Evolutionary conservation across 768 basidiomycete species (phyloP).

Genomic region (Coprinopsis sp.): DNA sequence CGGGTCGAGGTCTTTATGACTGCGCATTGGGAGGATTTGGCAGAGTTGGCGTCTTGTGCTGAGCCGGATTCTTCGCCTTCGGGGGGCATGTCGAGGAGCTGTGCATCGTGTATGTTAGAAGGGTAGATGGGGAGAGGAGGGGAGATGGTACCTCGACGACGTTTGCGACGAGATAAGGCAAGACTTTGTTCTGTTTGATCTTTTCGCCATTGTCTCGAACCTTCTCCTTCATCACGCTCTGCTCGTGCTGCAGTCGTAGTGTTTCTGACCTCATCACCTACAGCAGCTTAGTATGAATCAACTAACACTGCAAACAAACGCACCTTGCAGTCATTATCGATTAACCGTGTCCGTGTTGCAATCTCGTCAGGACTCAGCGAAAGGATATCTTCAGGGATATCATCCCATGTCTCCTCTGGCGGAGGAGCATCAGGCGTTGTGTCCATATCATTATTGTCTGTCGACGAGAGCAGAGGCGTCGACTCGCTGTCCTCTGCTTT

Average conservation of each 20-base stretch:
- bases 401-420: conserved; percentile 77
- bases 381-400: conserved; percentile 87
- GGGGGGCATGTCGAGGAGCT: conserved; percentile 94
- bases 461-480: conserved; percentile 27
- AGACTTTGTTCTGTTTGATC: conserved; percentile 98
- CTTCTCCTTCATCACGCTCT: conserved; percentile 96
- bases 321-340: conserved; percentile 97
- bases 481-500: conserved; percentile 44
- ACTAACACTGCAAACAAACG: neutral
- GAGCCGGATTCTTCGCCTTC: conserved; percentile 93
- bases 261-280: conserved; percentile 98
- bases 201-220: conserved; percentile 97
- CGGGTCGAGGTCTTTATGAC: conserved; percentile 99
- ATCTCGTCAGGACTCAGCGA: conserved; percentile 81
- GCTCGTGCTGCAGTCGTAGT: conserved; percentile 86
- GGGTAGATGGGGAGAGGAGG: conserved; percentile 2
- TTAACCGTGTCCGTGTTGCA: conserved; percentile 80
- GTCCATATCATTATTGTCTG: conserved; percentile 57
- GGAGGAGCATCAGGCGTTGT: conserved; percentile 56
- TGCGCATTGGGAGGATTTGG: conserved; percentile 95
- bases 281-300: neutral
- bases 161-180: conserved; percentile 96
- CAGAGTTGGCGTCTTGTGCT: conserved; percentile 92
- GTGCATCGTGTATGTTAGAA: conserved; percentile 9
- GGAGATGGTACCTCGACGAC: conserved; percentile 78